Conservation (phyloP, 768 basidiomycete species). For the Trametes cubensis region DNA sequence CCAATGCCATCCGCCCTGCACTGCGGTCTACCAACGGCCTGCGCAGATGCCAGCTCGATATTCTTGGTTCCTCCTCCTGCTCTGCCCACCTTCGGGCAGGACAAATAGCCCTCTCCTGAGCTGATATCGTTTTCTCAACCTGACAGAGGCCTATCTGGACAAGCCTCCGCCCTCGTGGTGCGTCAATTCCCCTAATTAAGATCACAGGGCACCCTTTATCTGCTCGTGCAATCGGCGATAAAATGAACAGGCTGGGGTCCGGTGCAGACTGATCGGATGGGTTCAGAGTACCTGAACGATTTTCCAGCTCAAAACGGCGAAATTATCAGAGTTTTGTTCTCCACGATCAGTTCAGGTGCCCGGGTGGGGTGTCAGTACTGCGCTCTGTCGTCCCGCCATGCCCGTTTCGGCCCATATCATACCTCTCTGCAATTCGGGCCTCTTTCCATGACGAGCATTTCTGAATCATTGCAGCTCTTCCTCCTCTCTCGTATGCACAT, state of each 20-base stretch:
- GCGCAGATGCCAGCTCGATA: not conserved
- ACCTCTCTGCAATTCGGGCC: slow-evolving; percentile 8
- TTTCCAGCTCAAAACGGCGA: slow-evolving; percentile 17
- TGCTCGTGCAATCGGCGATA: slow-evolving; percentile 20
- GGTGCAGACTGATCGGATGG: slow-evolving; percentile 19
- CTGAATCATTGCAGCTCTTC: not conserved
- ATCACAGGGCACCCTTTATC: slow-evolving; percentile 20
- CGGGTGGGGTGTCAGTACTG: slow-evolving; percentile 12
- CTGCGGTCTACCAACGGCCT: not conserved
- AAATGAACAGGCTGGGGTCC: slow-evolving; percentile 21
- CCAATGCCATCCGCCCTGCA: not conserved
- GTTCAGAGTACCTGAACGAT: slow-evolving; percentile 14
- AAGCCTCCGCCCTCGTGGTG: slow-evolving; percentile 16
- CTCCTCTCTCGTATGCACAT: not conserved
- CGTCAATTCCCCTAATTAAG: slow-evolving; percentile 21
- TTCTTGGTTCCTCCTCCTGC: not conserved
- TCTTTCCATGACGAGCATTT: slow-evolving; percentile 7
- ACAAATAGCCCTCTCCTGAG: not conserved
- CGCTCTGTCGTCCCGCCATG: slow-evolving; percentile 15
- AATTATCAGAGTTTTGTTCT: slow-evolving; percentile 5
- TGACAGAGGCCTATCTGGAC: not conserved
- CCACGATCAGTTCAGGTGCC: slow-evolving; percentile 10
- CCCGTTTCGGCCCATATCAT: slow-evolving; percentile 17
- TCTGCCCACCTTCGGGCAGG: not conserved
- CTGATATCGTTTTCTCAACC: not conserved